These are phyloP conservation scores for Phytophthora vignae DNA, from an alignment of 352 stramenopile species.

Conservation along the genomic window DNA sequence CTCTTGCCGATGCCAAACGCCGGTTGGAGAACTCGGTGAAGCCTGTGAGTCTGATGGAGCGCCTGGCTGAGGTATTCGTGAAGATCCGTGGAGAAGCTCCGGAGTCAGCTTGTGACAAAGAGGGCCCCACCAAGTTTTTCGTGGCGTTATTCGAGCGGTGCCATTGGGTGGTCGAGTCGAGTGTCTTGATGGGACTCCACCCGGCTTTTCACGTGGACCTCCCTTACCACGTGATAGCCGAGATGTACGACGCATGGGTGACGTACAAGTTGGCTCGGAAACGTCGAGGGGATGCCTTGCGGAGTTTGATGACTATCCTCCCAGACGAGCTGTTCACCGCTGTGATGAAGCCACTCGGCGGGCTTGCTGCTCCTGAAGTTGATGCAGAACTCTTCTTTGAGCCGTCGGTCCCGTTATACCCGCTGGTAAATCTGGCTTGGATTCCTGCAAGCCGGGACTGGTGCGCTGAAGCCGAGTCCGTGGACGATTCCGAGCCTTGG, in stretches of 20 bases:
- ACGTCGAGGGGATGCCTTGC: not conserved
- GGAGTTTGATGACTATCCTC: not conserved
- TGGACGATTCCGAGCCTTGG: not conserved
- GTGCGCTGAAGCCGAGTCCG: not conserved
- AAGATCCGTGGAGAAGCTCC: not conserved
- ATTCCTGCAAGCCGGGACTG: not conserved
- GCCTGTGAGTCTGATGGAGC: not conserved
- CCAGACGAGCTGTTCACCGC: not conserved
- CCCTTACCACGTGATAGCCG: not conserved
- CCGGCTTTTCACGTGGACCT: not conserved
- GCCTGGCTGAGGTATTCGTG: not conserved
- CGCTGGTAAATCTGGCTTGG: not conserved
- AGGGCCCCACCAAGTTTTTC: not conserved
- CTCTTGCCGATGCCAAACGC: not conserved
- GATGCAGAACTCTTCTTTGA: not conserved
- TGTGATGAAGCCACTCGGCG: not conserved
- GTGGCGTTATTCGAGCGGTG: not conserved
- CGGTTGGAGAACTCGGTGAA: not conserved
- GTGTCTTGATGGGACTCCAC: not conserved
- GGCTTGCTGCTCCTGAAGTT: no score
- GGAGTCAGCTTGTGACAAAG: no score
- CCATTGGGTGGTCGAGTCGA: not conserved
- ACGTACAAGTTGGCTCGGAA: not conserved
- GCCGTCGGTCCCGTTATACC: not conserved
- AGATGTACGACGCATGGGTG: not conserved